Base-by-base conservation (phyloP, 495 filamentous ascomycete genomes). In the Podospora comata region DNA sequence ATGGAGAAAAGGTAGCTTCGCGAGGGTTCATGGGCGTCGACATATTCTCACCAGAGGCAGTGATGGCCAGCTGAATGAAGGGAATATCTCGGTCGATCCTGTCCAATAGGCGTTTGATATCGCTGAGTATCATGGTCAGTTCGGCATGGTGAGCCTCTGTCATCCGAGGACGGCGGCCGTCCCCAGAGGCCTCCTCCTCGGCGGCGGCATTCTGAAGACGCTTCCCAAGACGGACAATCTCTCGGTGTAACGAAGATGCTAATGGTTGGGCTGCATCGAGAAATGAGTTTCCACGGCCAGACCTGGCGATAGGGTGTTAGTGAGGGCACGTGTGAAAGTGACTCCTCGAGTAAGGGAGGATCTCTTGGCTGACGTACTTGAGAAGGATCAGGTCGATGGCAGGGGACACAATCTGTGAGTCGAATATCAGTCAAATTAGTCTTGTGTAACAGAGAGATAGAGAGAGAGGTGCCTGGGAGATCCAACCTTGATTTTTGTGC, bases 381-480 rank as follows among this genome's bases (percentile, higher is more conserved):
- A 97, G 83, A 76, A 97, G 93, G 65, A 97, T 95, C 84, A 97
- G 87, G 73, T 97, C 92, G 73, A 97, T 96, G 2, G 93, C 90
- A 4, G 94, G 94, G 26, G 92, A 92, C 55, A 97, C 89, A 65
- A 97, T 94, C 90, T 93, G 28, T 39, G 19, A 67, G 20, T 60
- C 19, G 39, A 48, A 48, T 11, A 48, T 48, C 0, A 48, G 39
- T 48, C 39, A 48, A 13, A 3, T 3, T 23, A 23, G 23, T 23
- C 39, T 48, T 48, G 39, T 48, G 39, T 16, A 11, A 48, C 39
- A 48, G 9, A 48, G 15, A 48, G 13, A 48, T 3, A 48, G 9
- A 48, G 39, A 48, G 39, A 48, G 34, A 39, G 23, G 23, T 48
- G 15, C 39, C 39, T 11, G 39, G 15, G 39, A 11, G 39, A 16